phyloP scores from a whole-genome alignment of 2,329 filamentous ascomycete species.

The Aspergillus pseudonomiae region DNA sequence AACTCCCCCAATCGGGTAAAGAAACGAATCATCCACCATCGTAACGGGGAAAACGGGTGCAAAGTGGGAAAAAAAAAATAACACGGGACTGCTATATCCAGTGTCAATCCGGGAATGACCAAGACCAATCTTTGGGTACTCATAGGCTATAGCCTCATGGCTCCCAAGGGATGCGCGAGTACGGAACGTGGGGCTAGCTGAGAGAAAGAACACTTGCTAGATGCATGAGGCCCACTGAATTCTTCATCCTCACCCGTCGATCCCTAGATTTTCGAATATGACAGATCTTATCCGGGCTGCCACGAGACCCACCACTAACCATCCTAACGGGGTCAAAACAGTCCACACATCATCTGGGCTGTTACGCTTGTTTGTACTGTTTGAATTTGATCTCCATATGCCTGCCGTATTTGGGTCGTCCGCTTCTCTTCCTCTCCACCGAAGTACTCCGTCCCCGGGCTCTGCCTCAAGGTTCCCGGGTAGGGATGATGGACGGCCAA shows the following conservation, averaged over 20 bases:
- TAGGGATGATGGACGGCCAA: background rate
- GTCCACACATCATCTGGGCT: constrained; percentile 6
- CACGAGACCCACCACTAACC: constrained; percentile 5
- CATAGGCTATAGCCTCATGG: background rate
- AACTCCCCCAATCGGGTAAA: constrained; percentile 2
- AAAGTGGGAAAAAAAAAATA: background rate
- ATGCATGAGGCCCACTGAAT: constrained; percentile 12
- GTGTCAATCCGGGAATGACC: background rate
- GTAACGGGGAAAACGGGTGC: background rate
- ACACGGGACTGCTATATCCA: background rate
- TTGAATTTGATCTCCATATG: background rate
- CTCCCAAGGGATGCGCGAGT: constrained; percentile 5
- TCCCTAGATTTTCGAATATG: constrained; percentile 28
- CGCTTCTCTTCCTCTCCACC: background rate
- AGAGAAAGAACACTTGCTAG: background rate
- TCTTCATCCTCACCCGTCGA: constrained; percentile 14
- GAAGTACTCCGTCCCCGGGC: background rate
- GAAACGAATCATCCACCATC: background rate
- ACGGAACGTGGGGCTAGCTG: constrained; percentile 23
- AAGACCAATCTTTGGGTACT: background rate
- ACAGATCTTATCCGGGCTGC: constrained; percentile 32
- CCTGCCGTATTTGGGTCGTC: background rate
- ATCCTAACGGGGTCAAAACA: constrained; percentile 4
- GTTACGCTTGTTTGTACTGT: background rate
- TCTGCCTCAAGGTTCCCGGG: background rate